Conservation (phyloP, 1,284 basidiomycete species). For the Bjerkandera adusta region DNA sequence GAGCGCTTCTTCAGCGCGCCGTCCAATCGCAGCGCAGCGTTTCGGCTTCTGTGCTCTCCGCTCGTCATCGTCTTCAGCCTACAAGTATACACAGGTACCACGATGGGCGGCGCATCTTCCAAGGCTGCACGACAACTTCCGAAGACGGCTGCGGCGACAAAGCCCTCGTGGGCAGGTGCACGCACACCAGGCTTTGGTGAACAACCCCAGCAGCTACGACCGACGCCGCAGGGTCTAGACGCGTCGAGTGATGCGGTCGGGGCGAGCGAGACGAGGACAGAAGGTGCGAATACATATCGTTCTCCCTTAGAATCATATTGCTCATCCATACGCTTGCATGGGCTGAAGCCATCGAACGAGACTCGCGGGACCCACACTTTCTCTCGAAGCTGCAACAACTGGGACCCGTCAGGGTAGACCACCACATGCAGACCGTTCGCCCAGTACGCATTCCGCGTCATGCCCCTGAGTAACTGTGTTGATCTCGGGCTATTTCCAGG, state of each 20-base stretch:
- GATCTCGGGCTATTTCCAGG: conserved; percentile 18
- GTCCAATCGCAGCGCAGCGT: too few relatives aligned
- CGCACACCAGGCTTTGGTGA: conserved; percentile 33
- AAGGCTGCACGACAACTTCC: conserved; percentile 68
- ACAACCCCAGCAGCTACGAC: conserved; percentile 11
- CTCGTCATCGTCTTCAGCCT: not conserved
- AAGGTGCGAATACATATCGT: conserved; percentile 36
- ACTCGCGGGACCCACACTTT: conserved; percentile 76
- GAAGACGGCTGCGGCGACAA: conserved; percentile 37
- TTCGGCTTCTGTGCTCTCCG: not conserved
- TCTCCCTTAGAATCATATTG: not conserved
- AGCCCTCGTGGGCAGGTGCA: conserved; percentile 53
- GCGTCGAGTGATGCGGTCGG: conserved; percentile 9
- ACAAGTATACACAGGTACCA: not conserved
- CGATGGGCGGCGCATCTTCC: conserved; percentile 71
- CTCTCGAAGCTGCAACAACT: conserved; percentile 67
- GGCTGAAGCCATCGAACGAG: conserved; percentile 61
- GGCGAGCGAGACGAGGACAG: conserved; percentile 54
- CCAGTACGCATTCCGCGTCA: conserved; percentile 52
- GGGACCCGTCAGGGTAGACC: conserved; percentile 74
- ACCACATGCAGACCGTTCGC: conserved; percentile 53
- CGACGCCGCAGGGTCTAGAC: conserved; percentile 9
- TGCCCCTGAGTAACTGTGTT: not conserved
- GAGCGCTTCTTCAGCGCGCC: not conserved
- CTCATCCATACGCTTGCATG: not conserved